phyloP scores from a whole-genome alignment of 257 asterid species.

The Solanum chaucha region DNA sequence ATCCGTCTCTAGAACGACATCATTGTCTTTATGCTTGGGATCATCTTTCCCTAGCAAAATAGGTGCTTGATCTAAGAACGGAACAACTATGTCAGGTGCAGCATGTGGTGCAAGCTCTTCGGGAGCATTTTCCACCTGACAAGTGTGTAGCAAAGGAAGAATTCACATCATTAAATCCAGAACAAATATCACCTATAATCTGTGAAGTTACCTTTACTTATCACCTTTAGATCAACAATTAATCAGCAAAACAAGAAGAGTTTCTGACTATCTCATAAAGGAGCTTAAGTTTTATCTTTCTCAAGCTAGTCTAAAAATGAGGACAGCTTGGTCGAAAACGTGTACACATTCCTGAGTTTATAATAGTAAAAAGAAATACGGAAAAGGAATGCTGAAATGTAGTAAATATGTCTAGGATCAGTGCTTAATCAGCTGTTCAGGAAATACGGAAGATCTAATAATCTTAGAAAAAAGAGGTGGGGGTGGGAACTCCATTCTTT shows the following conservation, averaged over 20 bases:
- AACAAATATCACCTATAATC: neutral
- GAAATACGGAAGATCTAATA: neutral
- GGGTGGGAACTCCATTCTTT: neutral
- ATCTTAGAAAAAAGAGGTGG: neutral
- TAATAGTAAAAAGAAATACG: neutral
- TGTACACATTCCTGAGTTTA: neutral
- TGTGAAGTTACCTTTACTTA: neutral
- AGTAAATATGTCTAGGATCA: neutral
- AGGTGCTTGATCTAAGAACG: neutral
- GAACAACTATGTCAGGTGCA: neutral
- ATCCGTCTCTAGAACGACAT: neutral
- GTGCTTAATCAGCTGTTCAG: neutral
- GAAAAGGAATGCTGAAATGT: neutral
- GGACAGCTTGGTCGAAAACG: neutral
- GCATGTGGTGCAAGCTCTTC: slow-evolving; percentile 1
- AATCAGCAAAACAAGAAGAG: neutral
- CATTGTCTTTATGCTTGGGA: neutral
- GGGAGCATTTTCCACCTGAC: neutral
- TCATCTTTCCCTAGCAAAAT: neutral
- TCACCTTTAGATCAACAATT: neutral
- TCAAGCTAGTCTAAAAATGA: neutral
- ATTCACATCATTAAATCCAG: neutral
- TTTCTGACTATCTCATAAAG: neutral
- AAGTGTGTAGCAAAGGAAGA: neutral
- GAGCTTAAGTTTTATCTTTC: neutral